A percentile compares a stretch with the other conserved stretches of the same genome.
Conservation (phyloP, 106 monocot species). For the Xerophyta viscosa region DNA sequence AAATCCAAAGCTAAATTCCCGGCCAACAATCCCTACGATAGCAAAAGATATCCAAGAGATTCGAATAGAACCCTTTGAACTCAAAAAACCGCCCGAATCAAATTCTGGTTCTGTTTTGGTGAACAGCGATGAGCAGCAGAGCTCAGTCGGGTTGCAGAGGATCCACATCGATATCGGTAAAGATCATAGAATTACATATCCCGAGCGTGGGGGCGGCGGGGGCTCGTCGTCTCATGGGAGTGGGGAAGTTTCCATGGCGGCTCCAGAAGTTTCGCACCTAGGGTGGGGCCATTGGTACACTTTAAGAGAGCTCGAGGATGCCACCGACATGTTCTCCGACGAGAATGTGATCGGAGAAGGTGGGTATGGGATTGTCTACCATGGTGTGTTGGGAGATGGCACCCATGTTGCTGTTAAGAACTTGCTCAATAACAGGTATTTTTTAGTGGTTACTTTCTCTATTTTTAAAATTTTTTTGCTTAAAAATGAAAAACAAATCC, state of each 20-base stretch:
- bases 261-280: slow-evolving; percentile 39
- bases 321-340: slow-evolving; percentile 24
- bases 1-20: neutral
- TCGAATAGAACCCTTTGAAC: slow-evolving; percentile 13
- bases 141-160: slow-evolving; percentile 12
- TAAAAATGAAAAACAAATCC: too few species aligned
- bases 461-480: too few species aligned
- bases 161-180: slow-evolving; percentile 36
- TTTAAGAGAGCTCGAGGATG: slow-evolving; percentile 37
- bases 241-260: slow-evolving; percentile 11
- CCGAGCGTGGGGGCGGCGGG: slow-evolving; percentile 15
- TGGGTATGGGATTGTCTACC: slow-evolving; percentile 54
- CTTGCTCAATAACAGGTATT: slow-evolving; percentile 43
- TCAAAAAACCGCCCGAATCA: slow-evolving; percentile 4
- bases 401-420: slow-evolving; percentile 43
- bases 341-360: slow-evolving; percentile 53
- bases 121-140: slow-evolving; percentile 23
- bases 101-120: neutral
- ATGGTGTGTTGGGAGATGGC: slow-evolving; percentile 31
- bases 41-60: slow-evolving; percentile 42
- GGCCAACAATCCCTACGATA: slow-evolving; percentile 9
- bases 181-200: slow-evolving; percentile 36
- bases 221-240: slow-evolving; percentile 27
- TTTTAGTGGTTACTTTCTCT: too few species aligned
- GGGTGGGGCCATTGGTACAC: slow-evolving; percentile 70